A percentile compares a stretch with the other conserved stretches of the same genome.
phyloP scores from a whole-genome alignment of 352 stramenopile species.

The Phytophthora pluvialis region DNA sequence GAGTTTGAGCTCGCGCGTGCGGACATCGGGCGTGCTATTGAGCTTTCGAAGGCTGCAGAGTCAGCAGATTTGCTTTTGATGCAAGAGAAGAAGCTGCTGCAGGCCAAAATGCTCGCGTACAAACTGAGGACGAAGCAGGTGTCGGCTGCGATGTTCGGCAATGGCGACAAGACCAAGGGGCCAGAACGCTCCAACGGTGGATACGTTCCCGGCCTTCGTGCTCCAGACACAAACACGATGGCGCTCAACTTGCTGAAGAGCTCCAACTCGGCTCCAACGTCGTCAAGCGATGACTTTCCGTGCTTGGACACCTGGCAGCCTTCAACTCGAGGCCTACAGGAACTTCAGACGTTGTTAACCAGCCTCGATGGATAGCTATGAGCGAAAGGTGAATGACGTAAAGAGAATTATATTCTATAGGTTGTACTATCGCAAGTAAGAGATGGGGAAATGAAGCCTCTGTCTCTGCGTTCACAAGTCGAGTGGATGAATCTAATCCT shows the following conservation, averaged over 20 bases:
- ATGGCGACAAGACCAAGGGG: slow-evolving; percentile 19
- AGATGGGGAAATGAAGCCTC: background rate
- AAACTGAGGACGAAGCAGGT: slow-evolving; percentile 68
- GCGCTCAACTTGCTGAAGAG: slow-evolving; percentile 37
- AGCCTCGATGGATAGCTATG: slow-evolving; percentile 21
- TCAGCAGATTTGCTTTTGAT: slow-evolving; percentile 43
- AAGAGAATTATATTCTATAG: slow-evolving; percentile 53
- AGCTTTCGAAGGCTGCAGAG: slow-evolving; percentile 21
- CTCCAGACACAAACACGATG: slow-evolving; percentile 37
- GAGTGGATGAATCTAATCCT: slow-evolving; percentile 36
- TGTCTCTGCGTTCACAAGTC: slow-evolving; percentile 17
- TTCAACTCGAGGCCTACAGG: slow-evolving; percentile 41
- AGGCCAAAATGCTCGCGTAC: slow-evolving; percentile 78
- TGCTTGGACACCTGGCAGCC: slow-evolving; percentile 56
- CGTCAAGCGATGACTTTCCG: slow-evolving; percentile 23
- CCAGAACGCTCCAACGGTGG: background rate
- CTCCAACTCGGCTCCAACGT: slow-evolving; percentile 5
- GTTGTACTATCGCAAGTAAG: slow-evolving; percentile 40
- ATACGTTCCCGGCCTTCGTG: slow-evolving; percentile 11
- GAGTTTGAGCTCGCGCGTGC: slow-evolving; percentile 65
- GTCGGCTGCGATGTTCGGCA: slow-evolving; percentile 80
- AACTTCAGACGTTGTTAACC: slow-evolving; percentile 46
- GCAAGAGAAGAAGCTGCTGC: slow-evolving; percentile 66
- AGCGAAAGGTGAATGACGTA: slow-evolving; percentile 13
- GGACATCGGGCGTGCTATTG: slow-evolving; percentile 55